Base-by-base conservation (phyloP, 805 yeast genomes). In the Yamadazyma paraphyllophila region DNA sequence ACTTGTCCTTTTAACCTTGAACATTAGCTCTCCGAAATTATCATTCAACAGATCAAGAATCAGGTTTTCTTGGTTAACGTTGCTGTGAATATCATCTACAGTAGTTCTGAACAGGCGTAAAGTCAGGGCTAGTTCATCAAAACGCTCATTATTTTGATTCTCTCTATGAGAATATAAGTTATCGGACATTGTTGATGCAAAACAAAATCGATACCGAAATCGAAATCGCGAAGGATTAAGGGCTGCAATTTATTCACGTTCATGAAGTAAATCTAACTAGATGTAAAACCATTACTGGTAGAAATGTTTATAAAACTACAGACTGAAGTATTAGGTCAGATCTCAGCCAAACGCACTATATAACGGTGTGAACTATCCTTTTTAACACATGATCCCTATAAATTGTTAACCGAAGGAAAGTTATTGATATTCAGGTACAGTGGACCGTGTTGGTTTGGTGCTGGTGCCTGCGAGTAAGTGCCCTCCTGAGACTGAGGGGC, bases 101-200 rank as follows among this genome's bases (percentile, higher is more conserved):
- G 75, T 70, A 10, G 55, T 68, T 27, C 77, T 61, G 48, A 71
- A 71, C 46, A 67, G 74, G 44, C 68, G 67, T 31, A 71, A 56
- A 0, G 76, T 71, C 46, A 57, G 70, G 0, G 77, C 75, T 27
- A 71, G 60, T 46, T 66, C 70, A 43, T 71, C 75, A 48, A 71
- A 71, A 44, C 70, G 49, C 50, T 69, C 70, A 52, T 71, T 68
- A 51, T 71, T 71, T 44, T 68, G 71, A 34, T 66, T 63, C 51
- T 71, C 77, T 51, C 77, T 57, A 43, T 66, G 69, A 36, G 72
- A 58, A 55, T 71, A 71, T 35, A 70, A 50, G 35, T 58, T 52
- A 39, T 63, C 66, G 5, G 60, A 49, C 66, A 60, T 61, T 9
- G 27, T 25, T 36, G 31, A 25, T 32, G 11, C 32, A 29, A 36